Evolutionary conservation across 495 filamentous ascomycete species (phyloP), one percentile per base, ranked within the genome.

Genomic region (Penicillium arizonense): DNA sequence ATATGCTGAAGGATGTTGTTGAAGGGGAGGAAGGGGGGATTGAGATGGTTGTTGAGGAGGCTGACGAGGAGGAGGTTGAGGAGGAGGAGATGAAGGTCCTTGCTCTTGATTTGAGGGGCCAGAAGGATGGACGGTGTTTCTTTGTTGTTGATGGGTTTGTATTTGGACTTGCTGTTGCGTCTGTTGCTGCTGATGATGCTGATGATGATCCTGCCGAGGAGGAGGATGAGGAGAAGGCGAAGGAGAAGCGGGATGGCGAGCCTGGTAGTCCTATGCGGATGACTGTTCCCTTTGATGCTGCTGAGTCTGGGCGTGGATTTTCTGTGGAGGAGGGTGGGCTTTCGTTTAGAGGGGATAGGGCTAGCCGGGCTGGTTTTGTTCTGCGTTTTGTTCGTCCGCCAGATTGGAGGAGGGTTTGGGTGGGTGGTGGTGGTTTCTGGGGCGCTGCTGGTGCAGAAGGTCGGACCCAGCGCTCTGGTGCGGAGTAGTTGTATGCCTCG

Each of bases 401-500:
- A 2, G 77, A 79, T 23, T 71, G 76, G 5, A 76, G 71, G 4
- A 59, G 47, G 8, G 61, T 62, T 11, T 64, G 62, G 18, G 43
- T n/a, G 33, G 8, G 46, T 38, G 18, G 51, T 33, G 18, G 36
- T 12, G 48, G 53, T 39, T 43, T 54, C 13, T 16, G 34, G 4
- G 5, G 50, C 20, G 47, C 20, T 18, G 33, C 28, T 23, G 51
- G 54, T 2, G 53, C 39, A 3, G 67, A 49, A 8, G 69, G 71
- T 34, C 75, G 77, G 10, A 72, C 59, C 82, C 87, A 88, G 47
- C 86, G 80, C 62, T 97, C 93, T 3, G 93, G 92, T 2, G 93
- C 84, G 1, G 87, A 86, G 59, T 96, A 94, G 55, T 95, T 87
- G 71, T 96, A 96, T 32, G 80, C 78, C 62, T 97, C 93, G 32